Evolutionary conservation across 2,329 filamentous ascomycete genomes (phyloP).

Genomic region (Scedosporium apiospermum): DNA sequence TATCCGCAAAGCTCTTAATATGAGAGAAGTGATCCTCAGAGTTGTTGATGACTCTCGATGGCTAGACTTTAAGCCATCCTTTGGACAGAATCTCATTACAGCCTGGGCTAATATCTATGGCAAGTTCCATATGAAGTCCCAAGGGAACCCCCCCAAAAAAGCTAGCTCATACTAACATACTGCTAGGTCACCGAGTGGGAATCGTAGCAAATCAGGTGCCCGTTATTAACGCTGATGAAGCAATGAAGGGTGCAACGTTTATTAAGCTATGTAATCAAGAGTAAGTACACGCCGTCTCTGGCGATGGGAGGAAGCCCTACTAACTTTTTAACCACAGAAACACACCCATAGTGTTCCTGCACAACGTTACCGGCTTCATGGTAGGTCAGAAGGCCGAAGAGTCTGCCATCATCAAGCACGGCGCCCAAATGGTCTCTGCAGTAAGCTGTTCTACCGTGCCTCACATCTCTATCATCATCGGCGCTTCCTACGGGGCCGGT

Average conservation of each 20-base stretch:
- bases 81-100: constrained; percentile 26
- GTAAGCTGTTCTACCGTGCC: constrained; percentile 32
- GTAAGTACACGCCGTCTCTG: too few relatives aligned
- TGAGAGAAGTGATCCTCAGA: constrained; percentile 26
- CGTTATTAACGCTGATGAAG: constrained; percentile 29
- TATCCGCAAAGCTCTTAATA: constrained; percentile 21
- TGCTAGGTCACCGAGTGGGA: constrained; percentile 23
- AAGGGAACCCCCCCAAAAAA: too few relatives aligned
- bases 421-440: constrained; percentile 33
- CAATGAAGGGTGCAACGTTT: constrained; percentile 30
- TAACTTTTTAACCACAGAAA: constrained; percentile 12
- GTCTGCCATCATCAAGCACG: constrained; percentile 31
- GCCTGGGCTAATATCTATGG: constrained; percentile 25
- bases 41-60: constrained; percentile 30
- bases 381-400: constrained; percentile 34
- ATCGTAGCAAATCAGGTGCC: constrained; percentile 30
- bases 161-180: constrained; percentile 5
- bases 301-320: not conserved
- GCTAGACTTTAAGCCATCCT: constrained; percentile 28
- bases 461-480: constrained; percentile 33
- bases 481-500: constrained; percentile 33
- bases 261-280: constrained; percentile 33
- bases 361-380: constrained; percentile 39
- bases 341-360: constrained; percentile 31
- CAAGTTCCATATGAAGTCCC: constrained; percentile 8